Base-by-base conservation (phyloP, 345 rosid species). In the Acer negundo region DNA sequence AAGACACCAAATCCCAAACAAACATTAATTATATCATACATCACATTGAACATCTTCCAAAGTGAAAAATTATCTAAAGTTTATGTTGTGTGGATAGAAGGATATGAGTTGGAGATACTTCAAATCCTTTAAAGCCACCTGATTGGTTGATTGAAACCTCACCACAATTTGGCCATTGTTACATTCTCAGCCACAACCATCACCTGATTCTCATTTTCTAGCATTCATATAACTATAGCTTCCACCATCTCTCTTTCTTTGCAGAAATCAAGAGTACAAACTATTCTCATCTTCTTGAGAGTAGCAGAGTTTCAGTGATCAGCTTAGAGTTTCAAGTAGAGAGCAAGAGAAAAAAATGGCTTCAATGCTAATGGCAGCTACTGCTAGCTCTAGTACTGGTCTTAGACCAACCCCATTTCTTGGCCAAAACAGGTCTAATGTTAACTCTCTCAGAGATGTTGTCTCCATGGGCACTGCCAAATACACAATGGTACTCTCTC, bases 381-480 rank as follows among this genome's bases (percentile, higher is more conserved):
- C 83, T 80, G 86, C 84, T 31, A 88, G 89, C 85, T 89, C 99
- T n/a, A 89, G 90, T 82, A 82, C 94, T 78, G 79, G 84, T 47
- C 85, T 92, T 22, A 82, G 83, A 75, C 89, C 92, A 75, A 87
- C 91, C 73, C 84, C 90, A 44, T 92, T 93, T 80, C 92, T 95
- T 74, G 97, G 97, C 74, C 95, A 90, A 62, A 84, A 68, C 58
- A 85, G 84, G 80, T 80, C 92, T 24, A 85, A 61, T 81, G 87
- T 81, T 10, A 93, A 92, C 88, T 79, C 95, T 79, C 82, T 92
- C 35, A 86, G 88, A 83, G 93, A 92, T 85, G 91, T 78, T 82
- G 92, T 92, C 80, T 73, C 94, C 66, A 64, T 84, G 86, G 94
- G 92, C 63, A 79, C 81, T 78, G 86, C 81, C 81, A 95, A 89